Base-by-base conservation (phyloP, 768 basidiomycete genomes). In the Candolleomyces aberdarensis region DNA sequence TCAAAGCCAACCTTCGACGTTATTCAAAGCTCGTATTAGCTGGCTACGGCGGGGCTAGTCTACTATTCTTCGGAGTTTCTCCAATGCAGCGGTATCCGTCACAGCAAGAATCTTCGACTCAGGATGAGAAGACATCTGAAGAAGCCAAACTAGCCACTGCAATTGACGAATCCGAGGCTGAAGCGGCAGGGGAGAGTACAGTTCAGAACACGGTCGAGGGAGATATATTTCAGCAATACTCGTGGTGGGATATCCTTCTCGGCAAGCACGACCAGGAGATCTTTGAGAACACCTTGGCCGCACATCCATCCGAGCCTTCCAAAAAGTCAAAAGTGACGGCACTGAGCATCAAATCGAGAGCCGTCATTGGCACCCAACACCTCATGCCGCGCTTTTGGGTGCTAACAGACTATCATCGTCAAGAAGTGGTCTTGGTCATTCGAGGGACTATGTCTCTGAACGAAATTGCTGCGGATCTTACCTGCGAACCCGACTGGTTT, bases 381-480 rank as follows among this genome's bases (percentile, higher is more conserved):
- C 78, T 86, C 62, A 89, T 92, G 86, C 92, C 92, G 3, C 80
- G 90, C 40, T 94, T 88, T 70, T 94, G 92, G 91, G 87, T 93
- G 3, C 78, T 94, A 19, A 92, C 90, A 0, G 92, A 94, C 69
- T 88, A 94, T 67, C 80, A 80, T 49, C 80, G 92, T 43, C 76
- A 74, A 5, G 88, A 93, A 69, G 81, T 94, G 52, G 88, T 93
- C 10, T 81, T 94, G 26, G 89, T 93, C 15, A 75, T 91, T 50
- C 77, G 89, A 74, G 87, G 92, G 13, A 94, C 92, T 2, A 90
- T 93, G 90, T 89, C 88, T 3, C 76, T 94, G 47, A 94, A 94
- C 66, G 92, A 94, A 72, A 83, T 94, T 5, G 92, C 91, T 15
- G 91, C 90, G 10, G 91, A 94, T 73, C 78, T 94, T 52, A 91